These are phyloP conservation scores for Beauveria brongniartii DNA, from an alignment of 2,329 filamentous ascomycete species.

Conservation along the genomic window DNA sequence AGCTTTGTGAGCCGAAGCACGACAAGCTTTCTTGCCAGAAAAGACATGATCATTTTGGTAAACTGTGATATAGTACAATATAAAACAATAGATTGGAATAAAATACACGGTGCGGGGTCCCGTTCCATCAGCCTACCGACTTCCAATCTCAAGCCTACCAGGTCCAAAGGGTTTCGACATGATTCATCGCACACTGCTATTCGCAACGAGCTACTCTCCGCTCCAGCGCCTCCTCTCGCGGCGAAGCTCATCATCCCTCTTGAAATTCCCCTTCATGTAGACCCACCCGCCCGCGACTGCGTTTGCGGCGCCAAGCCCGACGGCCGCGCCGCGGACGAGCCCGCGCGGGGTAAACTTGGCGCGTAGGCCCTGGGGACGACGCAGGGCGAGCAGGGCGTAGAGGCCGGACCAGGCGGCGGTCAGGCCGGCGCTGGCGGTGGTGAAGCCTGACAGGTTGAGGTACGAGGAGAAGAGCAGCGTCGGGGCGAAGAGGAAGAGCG, in stretches of 20 bases:
- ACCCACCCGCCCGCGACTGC: slow-evolving; percentile 41
- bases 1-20: too few species aligned
- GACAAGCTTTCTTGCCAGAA: too few species aligned
- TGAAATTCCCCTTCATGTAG: slow-evolving; percentile 43
- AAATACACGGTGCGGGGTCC: background rate
- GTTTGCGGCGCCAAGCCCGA: slow-evolving; percentile 43
- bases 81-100: background rate
- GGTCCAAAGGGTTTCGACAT: background rate
- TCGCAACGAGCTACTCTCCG: slow-evolving; percentile 9
- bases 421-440: slow-evolving; percentile 47
- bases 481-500: slow-evolving; percentile 44
- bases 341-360: slow-evolving; percentile 40
- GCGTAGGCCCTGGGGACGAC: slow-evolving; percentile 33
- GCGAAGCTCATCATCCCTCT: slow-evolving; percentile 40
- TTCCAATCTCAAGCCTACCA: background rate
- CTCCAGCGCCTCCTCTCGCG: slow-evolving; percentile 45
- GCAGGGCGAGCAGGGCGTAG: slow-evolving; percentile 47
- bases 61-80: background rate
- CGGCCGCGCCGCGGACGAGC: slow-evolving; percentile 40
- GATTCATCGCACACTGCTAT: background rate
- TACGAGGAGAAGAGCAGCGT: slow-evolving; percentile 49
- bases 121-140: background rate
- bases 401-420: slow-evolving; percentile 49
- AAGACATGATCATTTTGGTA: background rate
- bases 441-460: slow-evolving; percentile 51